Evolutionary conservation across 371 early-diverging fungal species (phyloP).

Genomic region (Phascolomyces articulosus): DNA sequence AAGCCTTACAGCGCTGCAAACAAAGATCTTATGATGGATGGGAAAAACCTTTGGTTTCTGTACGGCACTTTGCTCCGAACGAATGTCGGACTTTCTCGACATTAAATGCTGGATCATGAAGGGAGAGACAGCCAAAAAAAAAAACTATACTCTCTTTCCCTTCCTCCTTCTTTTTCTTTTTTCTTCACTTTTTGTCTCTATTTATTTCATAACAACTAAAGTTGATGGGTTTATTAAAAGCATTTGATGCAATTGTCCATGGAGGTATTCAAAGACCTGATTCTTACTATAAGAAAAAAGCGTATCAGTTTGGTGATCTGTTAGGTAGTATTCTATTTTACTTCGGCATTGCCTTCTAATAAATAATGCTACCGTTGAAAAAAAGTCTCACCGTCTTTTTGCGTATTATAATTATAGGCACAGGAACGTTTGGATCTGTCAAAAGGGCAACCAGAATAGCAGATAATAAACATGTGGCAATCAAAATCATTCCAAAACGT

Average conservation of each 20-base stretch:
- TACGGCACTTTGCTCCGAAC: too few species aligned
- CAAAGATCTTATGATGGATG: too few species aligned
- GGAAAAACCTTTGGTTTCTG: too few species aligned
- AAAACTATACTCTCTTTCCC: not conserved
- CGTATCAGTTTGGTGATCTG: slow-evolving; percentile 61
- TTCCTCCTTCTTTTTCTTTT: not conserved
- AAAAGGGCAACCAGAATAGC: slow-evolving; percentile 61
- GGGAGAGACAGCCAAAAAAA: too few species aligned
- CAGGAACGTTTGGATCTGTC: slow-evolving; percentile 79
- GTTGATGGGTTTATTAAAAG: slow-evolving; percentile 13
- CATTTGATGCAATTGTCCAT: slow-evolving; percentile 45
- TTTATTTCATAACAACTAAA: not conserved
- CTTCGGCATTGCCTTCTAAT: not conserved
- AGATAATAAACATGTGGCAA: slow-evolving; percentile 68
- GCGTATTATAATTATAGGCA: slow-evolving; percentile 42
- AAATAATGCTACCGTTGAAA: too few species aligned
- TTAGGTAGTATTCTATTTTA: slow-evolving; percentile 48
- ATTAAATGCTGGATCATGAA: not conserved
- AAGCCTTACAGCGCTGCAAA: too few species aligned
- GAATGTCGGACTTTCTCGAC: not conserved
- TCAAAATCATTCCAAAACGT: slow-evolving; percentile 81
- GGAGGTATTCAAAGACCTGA: slow-evolving; percentile 61
- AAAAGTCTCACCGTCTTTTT: too few species aligned
- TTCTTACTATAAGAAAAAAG: slow-evolving; percentile 71
- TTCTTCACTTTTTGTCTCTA: not conserved